Percentiles rank a stretch among this genome's conserved stretches.
phyloP scores from a whole-genome alignment of 495 filamentous ascomycete species.

The Aeminium ludgeri region DNA sequence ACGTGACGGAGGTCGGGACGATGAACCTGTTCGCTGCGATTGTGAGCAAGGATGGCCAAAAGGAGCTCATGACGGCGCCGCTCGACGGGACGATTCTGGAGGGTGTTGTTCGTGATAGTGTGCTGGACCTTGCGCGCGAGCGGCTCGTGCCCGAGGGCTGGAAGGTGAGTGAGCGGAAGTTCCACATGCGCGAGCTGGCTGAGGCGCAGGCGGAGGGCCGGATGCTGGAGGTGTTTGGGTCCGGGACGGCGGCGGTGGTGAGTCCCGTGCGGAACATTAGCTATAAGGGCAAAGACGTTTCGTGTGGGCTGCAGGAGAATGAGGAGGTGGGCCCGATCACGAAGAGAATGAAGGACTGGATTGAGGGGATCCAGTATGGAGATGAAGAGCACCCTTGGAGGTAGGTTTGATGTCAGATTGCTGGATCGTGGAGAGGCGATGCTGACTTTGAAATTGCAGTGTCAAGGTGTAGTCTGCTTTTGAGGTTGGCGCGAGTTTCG shows the following conservation, averaged over 20 bases:
- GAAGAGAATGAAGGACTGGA: slow-evolving; percentile 81
- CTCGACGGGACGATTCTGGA: slow-evolving; percentile 95
- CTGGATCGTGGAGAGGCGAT: too few species aligned
- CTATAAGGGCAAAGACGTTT: slow-evolving; percentile 61
- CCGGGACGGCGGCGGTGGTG: slow-evolving; percentile 77
- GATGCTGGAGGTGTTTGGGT: slow-evolving; percentile 79
- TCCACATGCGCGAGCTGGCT: slow-evolving; percentile 67
- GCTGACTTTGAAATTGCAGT: too few species aligned
- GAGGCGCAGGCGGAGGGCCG: slow-evolving; percentile 70
- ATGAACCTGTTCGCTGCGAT: slow-evolving; percentile 93
- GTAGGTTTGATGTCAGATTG: slow-evolving; percentile 9
- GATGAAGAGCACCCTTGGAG: slow-evolving; percentile 46
- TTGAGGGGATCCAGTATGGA: slow-evolving; percentile 86
- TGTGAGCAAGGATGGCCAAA: slow-evolving; percentile 64
- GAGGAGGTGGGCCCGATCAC: slow-evolving; percentile 81
- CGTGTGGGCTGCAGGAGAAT: slow-evolving; percentile 56
- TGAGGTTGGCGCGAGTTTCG: too few species aligned
- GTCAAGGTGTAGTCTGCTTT: too few species aligned
- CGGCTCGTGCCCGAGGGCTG: slow-evolving; percentile 70
- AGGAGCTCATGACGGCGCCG: slow-evolving; percentile 80
- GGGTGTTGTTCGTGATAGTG: slow-evolving; percentile 79
- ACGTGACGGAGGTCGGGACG: slow-evolving; percentile 87
- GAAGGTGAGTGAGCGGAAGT: slow-evolving; percentile 73
- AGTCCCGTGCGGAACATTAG: slow-evolving; percentile 71
- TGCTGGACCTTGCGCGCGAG: slow-evolving; percentile 70